These are phyloP conservation scores for Malus hybrid DNA, from an alignment of 331 rosid species.

Conservation along the genomic window DNA sequence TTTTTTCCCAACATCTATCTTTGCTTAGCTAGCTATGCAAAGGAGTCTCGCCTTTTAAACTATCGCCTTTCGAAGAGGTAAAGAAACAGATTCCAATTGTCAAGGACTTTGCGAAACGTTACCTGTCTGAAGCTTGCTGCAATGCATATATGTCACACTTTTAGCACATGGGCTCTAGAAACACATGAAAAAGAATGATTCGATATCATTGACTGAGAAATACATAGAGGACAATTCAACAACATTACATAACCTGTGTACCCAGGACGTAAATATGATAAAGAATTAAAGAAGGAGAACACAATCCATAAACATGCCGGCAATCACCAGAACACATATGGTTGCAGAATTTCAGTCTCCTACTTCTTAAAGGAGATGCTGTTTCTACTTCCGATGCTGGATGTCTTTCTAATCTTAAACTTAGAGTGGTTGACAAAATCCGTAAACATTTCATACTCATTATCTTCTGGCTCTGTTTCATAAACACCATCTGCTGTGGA, in stretches of 20 bases:
- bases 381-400: slow-evolving; percentile 17
- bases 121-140: no score
- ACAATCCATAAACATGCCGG: background rate
- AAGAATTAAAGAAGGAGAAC: background rate
- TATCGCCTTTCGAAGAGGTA: no score
- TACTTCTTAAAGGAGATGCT: slow-evolving; percentile 16
- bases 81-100: no score
- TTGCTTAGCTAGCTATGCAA: no score
- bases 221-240: background rate
- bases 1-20: no score
- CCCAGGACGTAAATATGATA: background rate
- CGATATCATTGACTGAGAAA: background rate
- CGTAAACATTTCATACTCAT: slow-evolving; percentile 5
- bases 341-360: background rate
- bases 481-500: slow-evolving; percentile 2
- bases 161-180: background rate
- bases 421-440: slow-evolving; percentile 17
- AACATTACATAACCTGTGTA: background rate
- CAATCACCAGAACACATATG: background rate
- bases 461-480: background rate
- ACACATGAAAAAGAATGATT: background rate
- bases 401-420: slow-evolving; percentile 7
- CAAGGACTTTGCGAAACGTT: no score
- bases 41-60: no score
- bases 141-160: background rate